Evolutionary conservation across 768 basidiomycete species (phyloP), one percentile per base, ranked within the genome.

Genomic region (Boletus edulis): DNA sequence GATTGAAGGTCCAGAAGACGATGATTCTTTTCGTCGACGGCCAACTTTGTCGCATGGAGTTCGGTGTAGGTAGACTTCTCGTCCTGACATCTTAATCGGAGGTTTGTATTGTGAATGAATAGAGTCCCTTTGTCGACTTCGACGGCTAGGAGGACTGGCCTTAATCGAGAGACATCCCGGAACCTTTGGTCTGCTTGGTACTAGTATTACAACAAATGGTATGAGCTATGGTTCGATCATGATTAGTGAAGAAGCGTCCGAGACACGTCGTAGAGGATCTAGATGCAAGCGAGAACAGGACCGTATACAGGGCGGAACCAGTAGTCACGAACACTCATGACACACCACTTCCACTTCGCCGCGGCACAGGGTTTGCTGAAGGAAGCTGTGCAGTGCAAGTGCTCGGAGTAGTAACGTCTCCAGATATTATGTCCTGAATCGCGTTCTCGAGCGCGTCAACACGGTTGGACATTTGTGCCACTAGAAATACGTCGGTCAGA

Each of bases 381-480:
- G 60, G 52, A 35, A 59, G 60, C 31, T 79, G 79, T 4, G 82
- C 77, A 8, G 88, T 85, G 5, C 87, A 88, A 38, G 84, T 73
- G 59, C 78, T 83, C 24, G 75, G 66, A 5, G 76, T 64, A 35
- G 72, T 58, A 15, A 81, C 70, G 55, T 89, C 89, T 29, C 84
- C 85, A 57, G 86, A 90, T 66, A 97, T 94, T 46, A 96, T 89
- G 64, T 96, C 94, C 61, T 94, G 91, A 52, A 97, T 94, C 12
- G 94, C 84, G 17, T 84, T 84, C 67, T 97, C 94, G 31, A 97
- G 77, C 17, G 89, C 82, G 64, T 97, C 94, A 20, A 97, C 94
- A 42, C 94, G 82, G 38, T 83, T 81, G 2, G 94, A 95, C 94
- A 96, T 97, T 63, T 93, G 89, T 52, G 75, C 82, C 94, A 97